Evolutionary conservation across 257 asterid genomes (phyloP), one percentile per base, ranked within the genome.

Genomic region (Penstemon barbatus): DNA sequence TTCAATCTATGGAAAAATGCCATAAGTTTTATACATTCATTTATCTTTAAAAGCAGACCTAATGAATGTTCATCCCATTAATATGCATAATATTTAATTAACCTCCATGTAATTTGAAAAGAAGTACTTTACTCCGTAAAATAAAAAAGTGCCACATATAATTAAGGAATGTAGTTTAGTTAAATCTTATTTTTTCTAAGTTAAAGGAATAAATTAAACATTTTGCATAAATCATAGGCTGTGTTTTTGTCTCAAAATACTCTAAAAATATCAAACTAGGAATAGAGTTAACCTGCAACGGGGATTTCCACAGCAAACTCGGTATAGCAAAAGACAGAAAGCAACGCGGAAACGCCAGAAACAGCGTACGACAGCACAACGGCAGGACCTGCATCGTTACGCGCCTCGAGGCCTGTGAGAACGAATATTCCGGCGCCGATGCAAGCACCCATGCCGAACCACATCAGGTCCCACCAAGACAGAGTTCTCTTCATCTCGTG

Each of bases 401-500:
- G 67, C 4, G 93, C 90, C 83, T 86, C 93, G 7, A 69, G 80
- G 2, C 90, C 90, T 43, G 88, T 80, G 71, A 86, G 84, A 2
- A 86, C 90, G 71, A 86, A 86, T 36, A 86, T 84, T 7, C 93
- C 93, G 54, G 93, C 83, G 56, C 90, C 90, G 73, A 86, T 79
- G 40, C 84, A 82, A 25, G 87, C 87, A 4, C 95, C 95, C 91
- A 87, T 79, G 19, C 95, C 95, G 62, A 87, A 83, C 91, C 95
- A 85, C 60, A 87, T 85, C 45, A 87, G 55, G 58, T 87, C 95
- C 91, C 91, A 87, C 95, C 89, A 83, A 0, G 81, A 63, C 3
- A 87, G 86, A 1, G 83, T 85, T 77, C 11, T 76, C 75, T 83
- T 87, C 95, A 87, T 83, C 79, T 77, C 81, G 69, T 80, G 65